phyloP scores from a whole-genome alignment of 768 basidiomycete species.

The Saitozyma sp. region DNA sequence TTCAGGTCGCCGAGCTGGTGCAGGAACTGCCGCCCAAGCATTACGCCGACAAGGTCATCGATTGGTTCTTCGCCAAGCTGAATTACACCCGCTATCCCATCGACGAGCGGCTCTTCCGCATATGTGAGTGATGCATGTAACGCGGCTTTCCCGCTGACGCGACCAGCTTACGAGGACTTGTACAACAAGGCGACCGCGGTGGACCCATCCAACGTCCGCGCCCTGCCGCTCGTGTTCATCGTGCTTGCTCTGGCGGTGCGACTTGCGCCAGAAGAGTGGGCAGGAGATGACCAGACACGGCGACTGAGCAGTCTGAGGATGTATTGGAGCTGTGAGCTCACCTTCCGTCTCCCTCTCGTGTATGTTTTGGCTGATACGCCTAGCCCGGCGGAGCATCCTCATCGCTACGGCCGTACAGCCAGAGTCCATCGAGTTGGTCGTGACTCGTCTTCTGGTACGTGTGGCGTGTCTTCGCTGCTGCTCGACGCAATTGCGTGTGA shows the following conservation, averaged over 20 bases:
- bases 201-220: slow-evolving; percentile 45
- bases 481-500: not conserved
- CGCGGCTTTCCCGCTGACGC: slow-evolving; percentile 59
- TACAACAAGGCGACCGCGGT: slow-evolving; percentile 55
- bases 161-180: slow-evolving; percentile 60
- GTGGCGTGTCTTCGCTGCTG: not conserved
- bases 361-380: slow-evolving; percentile 4
- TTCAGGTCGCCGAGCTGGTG: slow-evolving; percentile 72
- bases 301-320: slow-evolving; percentile 81
- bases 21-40: slow-evolving; percentile 80
- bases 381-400: slow-evolving; percentile 81
- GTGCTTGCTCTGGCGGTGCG: slow-evolving; percentile 83
- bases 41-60: slow-evolving; percentile 73
- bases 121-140: slow-evolving; percentile 36
- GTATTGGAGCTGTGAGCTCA: slow-evolving; percentile 87
- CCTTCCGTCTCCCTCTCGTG: not conserved
- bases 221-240: slow-evolving; percentile 84
- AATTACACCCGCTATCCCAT: slow-evolving; percentile 94
- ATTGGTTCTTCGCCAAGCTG: slow-evolving; percentile 65
- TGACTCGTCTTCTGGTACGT: slow-evolving; percentile 74
- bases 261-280: slow-evolving; percentile 79
- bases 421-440: slow-evolving; percentile 87
- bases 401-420: slow-evolving; percentile 92
- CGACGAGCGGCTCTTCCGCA: slow-evolving; percentile 60
- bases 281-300: slow-evolving; percentile 71